Base-by-base conservation (phyloP, 1,139 yeast species). In the Casaregolazyma lundiana region DNA sequence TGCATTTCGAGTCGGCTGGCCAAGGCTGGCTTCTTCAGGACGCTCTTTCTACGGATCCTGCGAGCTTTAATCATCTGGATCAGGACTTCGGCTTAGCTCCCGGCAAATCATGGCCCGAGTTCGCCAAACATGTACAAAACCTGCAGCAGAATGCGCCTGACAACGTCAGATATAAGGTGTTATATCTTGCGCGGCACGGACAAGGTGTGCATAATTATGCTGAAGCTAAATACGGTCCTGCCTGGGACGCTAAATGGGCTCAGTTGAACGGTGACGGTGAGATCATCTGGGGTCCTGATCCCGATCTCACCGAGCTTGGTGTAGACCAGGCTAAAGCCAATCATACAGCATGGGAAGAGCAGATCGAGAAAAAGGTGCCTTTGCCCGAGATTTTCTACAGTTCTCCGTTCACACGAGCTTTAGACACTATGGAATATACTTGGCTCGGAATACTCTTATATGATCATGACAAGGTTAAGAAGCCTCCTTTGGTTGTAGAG, bases 131-230 rank as follows among this genome's bases (percentile, higher is more conserved):
- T 18, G 46, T 81, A 7, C 48, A 61, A 0, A 50, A 59, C 6
- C 63, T 78, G 52, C 77, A 79, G 52, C 50, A 48, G 1, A 22
- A 53, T 2, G 68, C 74, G 2, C 61, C 59, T 0, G 54, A 56
- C 1, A 67, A 71, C 44, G 72, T 64, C 26, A 58, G 59, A 17
- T 80, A 81, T 61, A 83, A 81, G 59, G 59, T 84, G 36, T 53
- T 84, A 5, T 73, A 80, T 43, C 67, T 82, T 43, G 88, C 85
- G 1, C 71, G 94, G 49, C 94, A 84, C 57, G 94, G 94, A 7
- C 85, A 84, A 62, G 94, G 92, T 0, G 77, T 70, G 63, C 92
- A 84, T 58, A 84, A 84, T 55, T 68, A 73, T 17, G 85, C 81
- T 1, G 76, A 77, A 38, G 66, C 65, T 20, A 73, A 74, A 51